phyloP scores from a whole-genome alignment of 169 alveolate species.

The Plasmodium knowlesi region DNA sequence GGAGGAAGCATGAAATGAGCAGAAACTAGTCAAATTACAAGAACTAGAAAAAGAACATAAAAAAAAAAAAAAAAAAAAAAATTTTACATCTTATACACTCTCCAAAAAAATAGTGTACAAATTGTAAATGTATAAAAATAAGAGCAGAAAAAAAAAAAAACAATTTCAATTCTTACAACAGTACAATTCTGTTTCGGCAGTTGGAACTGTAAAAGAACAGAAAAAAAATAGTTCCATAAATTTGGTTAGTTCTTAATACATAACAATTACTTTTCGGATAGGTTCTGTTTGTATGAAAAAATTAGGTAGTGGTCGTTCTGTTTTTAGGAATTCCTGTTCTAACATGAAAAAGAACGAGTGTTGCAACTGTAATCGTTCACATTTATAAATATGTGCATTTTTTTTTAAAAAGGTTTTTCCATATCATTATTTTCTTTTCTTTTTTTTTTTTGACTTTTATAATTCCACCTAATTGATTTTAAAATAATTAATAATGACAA shows the following conservation, averaged over 20 bases:
- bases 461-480: background rate
- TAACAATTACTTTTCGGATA: background rate
- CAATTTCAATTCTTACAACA: background rate
- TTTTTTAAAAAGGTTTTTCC: background rate
- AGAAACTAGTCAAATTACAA: background rate
- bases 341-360: background rate
- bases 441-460: background rate
- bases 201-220: background rate
- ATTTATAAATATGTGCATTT: background rate
- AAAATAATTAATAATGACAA: background rate
- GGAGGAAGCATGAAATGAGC: background rate
- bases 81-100: background rate
- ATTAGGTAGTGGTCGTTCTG: background rate
- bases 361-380: background rate
- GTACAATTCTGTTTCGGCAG: background rate
- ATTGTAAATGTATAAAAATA: background rate
- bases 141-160: background rate
- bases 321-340: background rate
- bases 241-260: background rate
- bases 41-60: background rate
- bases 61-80: background rate
- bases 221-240: background rate
- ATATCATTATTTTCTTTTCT: background rate
- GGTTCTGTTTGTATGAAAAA: background rate
- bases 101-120: background rate